A percentile compares a stretch with the other conserved stretches of the same genome.
Evolutionary conservation across 2,329 filamentous ascomycete species (phyloP).

Genomic region (Fusarium gaditjirri): DNA sequence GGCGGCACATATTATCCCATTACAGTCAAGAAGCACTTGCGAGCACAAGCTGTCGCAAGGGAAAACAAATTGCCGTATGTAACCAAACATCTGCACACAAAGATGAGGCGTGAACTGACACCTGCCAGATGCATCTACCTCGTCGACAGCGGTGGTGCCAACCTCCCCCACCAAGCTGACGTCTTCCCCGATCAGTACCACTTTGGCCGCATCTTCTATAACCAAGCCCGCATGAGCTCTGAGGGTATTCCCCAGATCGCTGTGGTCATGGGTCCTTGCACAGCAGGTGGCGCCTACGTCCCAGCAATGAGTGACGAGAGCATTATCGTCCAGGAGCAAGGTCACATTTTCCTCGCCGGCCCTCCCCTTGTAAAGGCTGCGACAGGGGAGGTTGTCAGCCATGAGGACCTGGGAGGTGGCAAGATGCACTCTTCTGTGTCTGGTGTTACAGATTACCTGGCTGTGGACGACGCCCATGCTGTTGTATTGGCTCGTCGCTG

Average conservation of each 20-base stretch:
- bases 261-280: conserved; percentile 97
- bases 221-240: conserved; percentile 93
- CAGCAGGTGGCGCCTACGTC: conserved; percentile 94
- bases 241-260: conserved; percentile 91
- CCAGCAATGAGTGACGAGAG: conserved; percentile 97
- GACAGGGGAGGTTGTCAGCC: conserved; percentile 90
- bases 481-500: conserved; percentile 85
- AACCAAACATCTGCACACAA: not conserved
- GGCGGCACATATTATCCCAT: conserved; percentile 97
- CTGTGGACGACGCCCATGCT: conserved; percentile 93
- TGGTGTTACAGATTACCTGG: conserved; percentile 94
- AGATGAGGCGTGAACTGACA: not conserved
- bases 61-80: conserved; percentile 80
- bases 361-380: conserved; percentile 96
- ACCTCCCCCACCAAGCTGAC: conserved; percentile 93
- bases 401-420: conserved; percentile 91
- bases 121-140: conserved; percentile 82
- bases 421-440: conserved; percentile 90
- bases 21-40: conserved; percentile 96
- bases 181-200: conserved; percentile 96
- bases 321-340: conserved; percentile 94
- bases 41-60: conserved; percentile 88
- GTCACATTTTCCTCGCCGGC: conserved; percentile 96
- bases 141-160: conserved; percentile 94
- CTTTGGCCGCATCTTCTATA: conserved; percentile 98